Evolutionary conservation across 352 stramenopile species (phyloP).

Genomic region (Aphanomyces cochlioides): DNA sequence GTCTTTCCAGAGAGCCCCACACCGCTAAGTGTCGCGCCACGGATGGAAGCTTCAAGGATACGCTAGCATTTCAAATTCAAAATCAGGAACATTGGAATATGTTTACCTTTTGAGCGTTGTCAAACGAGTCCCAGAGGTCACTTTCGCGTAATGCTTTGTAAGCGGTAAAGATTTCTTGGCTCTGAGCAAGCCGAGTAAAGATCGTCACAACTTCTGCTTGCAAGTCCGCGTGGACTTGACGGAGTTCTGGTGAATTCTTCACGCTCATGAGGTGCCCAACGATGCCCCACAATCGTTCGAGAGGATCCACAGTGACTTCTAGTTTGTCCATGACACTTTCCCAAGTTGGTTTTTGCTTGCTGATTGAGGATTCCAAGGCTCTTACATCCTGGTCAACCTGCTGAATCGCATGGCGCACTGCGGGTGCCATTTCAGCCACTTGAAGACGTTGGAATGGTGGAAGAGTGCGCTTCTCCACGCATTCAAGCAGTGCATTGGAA

Average conservation of each 20-base stretch:
- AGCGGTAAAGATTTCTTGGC: conserved; percentile 88
- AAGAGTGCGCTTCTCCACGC: conserved; percentile 57
- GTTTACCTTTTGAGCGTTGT: conserved; percentile 54
- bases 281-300: conserved; percentile 94
- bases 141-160: conserved; percentile 82
- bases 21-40: conserved; percentile 88
- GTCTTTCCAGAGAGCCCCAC: conserved; percentile 90
- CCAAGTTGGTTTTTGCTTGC: conserved; percentile 54
- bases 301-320: conserved; percentile 87
- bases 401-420: conserved; percentile 49
- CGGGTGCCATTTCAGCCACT: conserved; percentile 58
- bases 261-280: conserved; percentile 97
- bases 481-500: conserved; percentile 53
- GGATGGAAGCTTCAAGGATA: conserved; percentile 88
- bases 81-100: not conserved
- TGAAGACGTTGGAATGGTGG: conserved; percentile 71
- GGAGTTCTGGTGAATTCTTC: conserved; percentile 94
- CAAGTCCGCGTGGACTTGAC: conserved; percentile 91
- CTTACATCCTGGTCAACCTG: conserved; percentile 51
- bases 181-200: conserved; percentile 93
- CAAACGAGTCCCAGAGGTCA: conserved; percentile 53
- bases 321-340: conserved; percentile 87
- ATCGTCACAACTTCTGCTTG: conserved; percentile 93
- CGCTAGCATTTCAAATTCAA: conserved; percentile 36
- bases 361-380: conserved; percentile 45